Conservation (phyloP, 352 stramenopile genomes). For the Aphanomyces astaci region DNA sequence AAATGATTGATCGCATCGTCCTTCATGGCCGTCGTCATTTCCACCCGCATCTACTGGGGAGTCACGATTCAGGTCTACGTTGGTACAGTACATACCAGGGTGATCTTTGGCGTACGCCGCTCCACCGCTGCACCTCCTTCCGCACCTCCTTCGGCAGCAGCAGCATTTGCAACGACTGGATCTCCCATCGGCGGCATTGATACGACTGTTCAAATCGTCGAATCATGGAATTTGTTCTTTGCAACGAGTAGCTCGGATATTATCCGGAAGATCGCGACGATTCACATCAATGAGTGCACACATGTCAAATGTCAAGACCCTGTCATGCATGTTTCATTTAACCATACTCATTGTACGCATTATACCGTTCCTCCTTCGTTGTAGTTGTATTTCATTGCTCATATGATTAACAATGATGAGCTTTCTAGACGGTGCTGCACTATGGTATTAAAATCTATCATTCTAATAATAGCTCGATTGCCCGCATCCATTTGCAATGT, state of each 20-base stretch:
- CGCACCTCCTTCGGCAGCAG: neutral
- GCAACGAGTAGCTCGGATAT: neutral
- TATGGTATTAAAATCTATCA: no score
- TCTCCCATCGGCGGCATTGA: conserved; percentile 11
- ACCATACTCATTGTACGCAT: neutral
- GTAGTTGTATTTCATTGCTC: no score
- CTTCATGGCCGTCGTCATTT: conserved; percentile 58
- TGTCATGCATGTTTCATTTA: no score
- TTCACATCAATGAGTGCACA: neutral
- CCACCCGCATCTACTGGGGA: conserved; percentile 43
- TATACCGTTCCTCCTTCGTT: no score
- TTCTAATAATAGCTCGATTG: no score
- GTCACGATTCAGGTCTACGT: no score
- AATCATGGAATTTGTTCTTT: neutral
- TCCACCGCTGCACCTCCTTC: neutral
- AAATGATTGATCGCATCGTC: conserved; percentile 54
- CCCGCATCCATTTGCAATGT: neutral
- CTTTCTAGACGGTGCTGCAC: no score
- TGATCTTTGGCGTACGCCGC: conserved; percentile 16
- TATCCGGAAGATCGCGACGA: conserved; percentile 10
- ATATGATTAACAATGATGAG: no score
- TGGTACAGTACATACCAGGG: conserved; percentile 3
- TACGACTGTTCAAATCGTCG: neutral
- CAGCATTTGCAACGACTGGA: neutral
- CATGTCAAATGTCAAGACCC: no score